Evolutionary conservation across 129 eudicot genomes (phyloP), one percentile per base, ranked within the genome.

Genomic region (Daucus carota): DNA sequence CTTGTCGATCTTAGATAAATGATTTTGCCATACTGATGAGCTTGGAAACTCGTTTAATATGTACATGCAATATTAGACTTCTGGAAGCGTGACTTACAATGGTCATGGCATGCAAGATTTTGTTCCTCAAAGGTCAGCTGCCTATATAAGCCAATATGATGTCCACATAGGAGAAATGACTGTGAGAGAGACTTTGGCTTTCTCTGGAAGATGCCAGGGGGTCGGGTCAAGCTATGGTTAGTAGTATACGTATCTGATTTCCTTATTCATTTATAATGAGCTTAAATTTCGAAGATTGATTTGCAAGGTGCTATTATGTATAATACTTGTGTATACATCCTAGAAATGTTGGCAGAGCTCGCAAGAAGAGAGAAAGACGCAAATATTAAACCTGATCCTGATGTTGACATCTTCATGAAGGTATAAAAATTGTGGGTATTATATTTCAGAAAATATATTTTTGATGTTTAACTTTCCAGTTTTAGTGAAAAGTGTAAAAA

Each of bases 351-450:
- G 77, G 87, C 80, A 8, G 98, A 92, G 77, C 70, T 90, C 52
- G 80, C 96, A 41, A 88, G 98, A 78, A 90, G 96, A 80, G 98
- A 92, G 81, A 92, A 90, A 79, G 85, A 77, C 8, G 94, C 96
- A 45, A 82, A 84, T 31, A 90, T 92, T 52, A 88, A 83, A 80
- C 98, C 92, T 32, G 98, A 92, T 76, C 90, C 92, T 31, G 94
- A 92, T 74, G 62, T 92, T 60, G 98, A 92, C 81, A 60, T 90
- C 16, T 92, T 68, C 82, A 90, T 93, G 98, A 93, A 93, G 92
- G 98, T 85, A 32, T 80, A n/a, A 83, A 70, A 81, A n/a, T n/a
- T n/a, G n/a, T n/a, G n/a, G n/a, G n/a, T n/a, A n/a, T n/a, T n/a
- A n/a, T n/a, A n/a, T n/a, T n/a, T n/a, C n/a, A n/a, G n/a, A n/a